These are phyloP conservation scores for Jamesozyma spencerorum DNA, from an alignment of 805 yeast species.

Conservation along the genomic window DNA sequence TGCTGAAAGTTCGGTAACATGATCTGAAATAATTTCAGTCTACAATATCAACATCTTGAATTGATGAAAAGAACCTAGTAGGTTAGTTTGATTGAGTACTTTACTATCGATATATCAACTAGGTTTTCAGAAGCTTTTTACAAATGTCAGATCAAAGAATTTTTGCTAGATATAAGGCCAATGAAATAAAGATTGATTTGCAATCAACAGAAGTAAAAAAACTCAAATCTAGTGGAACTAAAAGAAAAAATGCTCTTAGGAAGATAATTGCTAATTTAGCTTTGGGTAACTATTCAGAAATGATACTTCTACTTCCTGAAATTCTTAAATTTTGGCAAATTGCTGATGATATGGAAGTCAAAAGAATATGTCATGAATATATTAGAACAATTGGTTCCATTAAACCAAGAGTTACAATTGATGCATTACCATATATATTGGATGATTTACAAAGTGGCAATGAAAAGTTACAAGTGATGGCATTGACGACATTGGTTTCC, in stretches of 20 bases:
- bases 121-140: not conserved
- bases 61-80: no score
- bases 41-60: no score
- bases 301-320: constrained; percentile 58
- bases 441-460: constrained; percentile 41
- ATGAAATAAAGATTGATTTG: constrained; percentile 28
- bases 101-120: not conserved
- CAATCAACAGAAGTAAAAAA: constrained; percentile 34
- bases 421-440: constrained; percentile 46
- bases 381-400: constrained; percentile 50
- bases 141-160: constrained; percentile 26
- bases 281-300: constrained; percentile 63
- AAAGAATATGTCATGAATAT: constrained; percentile 62
- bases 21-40: no score
- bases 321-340: constrained; percentile 43
- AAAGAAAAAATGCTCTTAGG: constrained; percentile 45
- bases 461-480: constrained; percentile 48
- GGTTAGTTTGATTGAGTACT: no score
- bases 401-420: constrained; percentile 46
- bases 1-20: not conserved
- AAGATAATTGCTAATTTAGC: constrained; percentile 78
- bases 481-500: constrained; percentile 54
- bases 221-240: constrained; percentile 28
- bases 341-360: constrained; percentile 57
- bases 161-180: constrained; percentile 27